Base-by-base conservation (phyloP, 129 eudicot species). In the Artemisia argyi region DNA sequence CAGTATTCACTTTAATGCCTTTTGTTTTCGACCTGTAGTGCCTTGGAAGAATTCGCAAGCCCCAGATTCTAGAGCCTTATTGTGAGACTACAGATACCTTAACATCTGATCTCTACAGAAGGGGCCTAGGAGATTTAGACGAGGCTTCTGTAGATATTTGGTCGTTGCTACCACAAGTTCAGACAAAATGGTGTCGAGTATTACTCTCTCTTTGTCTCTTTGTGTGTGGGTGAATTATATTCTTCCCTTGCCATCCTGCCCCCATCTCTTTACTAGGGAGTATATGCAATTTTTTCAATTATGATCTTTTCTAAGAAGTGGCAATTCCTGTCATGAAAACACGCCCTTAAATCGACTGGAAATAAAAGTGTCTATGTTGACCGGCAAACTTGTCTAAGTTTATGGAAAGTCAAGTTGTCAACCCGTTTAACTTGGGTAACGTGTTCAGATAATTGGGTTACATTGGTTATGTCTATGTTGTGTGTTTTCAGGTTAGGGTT, bases 21-120 rank as follows among this genome's bases (percentile, higher is more conserved):
- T 73, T 14, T 62, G 11, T 61, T 47, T 60, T 58, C 16, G 6
- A 47, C 61, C 16, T 69, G 63, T 17, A 77, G 81, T 77, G 81
- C 65, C 47, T 51, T 60, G 81, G 15, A 46, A 35, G 35, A 15
- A 69, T 69, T 28, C 2, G n/a, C 28, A 1, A 0, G 11, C 0
- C 48, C 16, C 75, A 77, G 1, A 66, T 69, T 69, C 69, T 77
- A 66, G 81, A 77, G 61, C 81, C 81, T 14, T 3, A 18, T 11
- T 77, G 81, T 69, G 69, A 63, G 15, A 24, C 65, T 4, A 46
- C 51, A 60, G 32, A 11, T 32, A 4, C 65, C 39, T 50, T 20
- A 18, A 28, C 11, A 10, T 49, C 61, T 62, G 9, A 73, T 63
- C 48, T 17, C 62, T 62, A 48, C 30, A 10, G 52, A 24, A 73